Conservation (phyloP, 2,329 filamentous ascomycete species). For the Botryotinia calthae region DNA sequence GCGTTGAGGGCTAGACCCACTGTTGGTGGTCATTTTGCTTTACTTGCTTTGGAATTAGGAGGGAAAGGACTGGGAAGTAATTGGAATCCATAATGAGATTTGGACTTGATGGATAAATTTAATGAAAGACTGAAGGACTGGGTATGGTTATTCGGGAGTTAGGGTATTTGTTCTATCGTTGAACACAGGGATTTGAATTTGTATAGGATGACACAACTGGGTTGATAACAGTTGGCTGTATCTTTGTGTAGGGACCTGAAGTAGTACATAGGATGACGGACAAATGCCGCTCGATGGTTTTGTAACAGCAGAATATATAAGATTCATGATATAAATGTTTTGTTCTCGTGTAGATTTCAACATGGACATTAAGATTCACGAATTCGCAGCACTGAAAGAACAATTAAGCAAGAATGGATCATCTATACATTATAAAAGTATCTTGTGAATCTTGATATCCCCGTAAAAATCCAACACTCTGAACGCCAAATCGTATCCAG, state of each 20-base stretch:
- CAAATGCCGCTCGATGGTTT: not conserved
- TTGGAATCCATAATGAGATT: not conserved
- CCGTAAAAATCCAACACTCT: not conserved
- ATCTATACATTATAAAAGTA: not conserved
- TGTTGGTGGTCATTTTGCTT: constrained; percentile 73
- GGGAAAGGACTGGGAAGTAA: not conserved
- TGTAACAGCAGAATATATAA: not conserved
- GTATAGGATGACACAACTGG: not conserved
- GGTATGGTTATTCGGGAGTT: not conserved
- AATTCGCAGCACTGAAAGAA: not conserved
- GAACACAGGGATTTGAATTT: not conserved
- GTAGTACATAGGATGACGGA: not conserved
- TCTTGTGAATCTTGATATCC: not conserved
- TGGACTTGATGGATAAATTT: not conserved
- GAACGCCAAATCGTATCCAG: constrained; percentile 11
- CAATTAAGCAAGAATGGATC: not conserved
- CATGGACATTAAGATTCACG: not conserved
- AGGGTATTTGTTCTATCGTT: not conserved
- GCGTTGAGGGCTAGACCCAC: constrained; percentile 74
- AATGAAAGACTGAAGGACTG: not conserved
- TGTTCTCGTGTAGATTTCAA: too few relatives aligned
- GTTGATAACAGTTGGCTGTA: not conserved
- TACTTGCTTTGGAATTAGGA: constrained; percentile 52
- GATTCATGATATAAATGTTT: too few relatives aligned
- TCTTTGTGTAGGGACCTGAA: too few relatives aligned